A percentile compares a stretch with the other conserved stretches of the same genome.
Conservation (phyloP, 2,329 filamentous ascomycete species). For the Helotiales sp. region DNA sequence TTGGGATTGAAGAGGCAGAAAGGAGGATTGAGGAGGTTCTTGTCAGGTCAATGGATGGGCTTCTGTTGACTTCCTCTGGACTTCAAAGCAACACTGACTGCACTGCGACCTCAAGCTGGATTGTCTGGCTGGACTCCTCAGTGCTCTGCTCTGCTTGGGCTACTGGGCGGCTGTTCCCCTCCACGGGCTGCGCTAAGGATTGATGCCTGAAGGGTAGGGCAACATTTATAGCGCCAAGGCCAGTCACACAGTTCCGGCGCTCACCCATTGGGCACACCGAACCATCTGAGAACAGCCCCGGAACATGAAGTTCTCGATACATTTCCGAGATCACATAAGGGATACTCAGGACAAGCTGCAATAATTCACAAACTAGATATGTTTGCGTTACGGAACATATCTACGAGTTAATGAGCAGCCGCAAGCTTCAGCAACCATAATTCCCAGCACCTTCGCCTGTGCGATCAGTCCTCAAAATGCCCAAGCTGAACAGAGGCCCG, state of each 20-base stretch:
- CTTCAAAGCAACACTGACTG: background rate
- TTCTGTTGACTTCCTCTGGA: background rate
- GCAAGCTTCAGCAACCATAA: background rate
- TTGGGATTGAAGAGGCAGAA: conserved; percentile 1
- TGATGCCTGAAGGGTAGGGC: background rate
- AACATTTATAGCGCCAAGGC: background rate
- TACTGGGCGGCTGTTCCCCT: conserved; percentile 6
- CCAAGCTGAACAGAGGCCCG: conserved; percentile 7
- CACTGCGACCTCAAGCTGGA: background rate
- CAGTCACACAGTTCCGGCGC: background rate
- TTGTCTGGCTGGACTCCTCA: background rate
- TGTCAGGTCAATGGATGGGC: conserved; percentile 23
- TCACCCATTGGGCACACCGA: background rate
- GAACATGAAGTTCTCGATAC: background rate
- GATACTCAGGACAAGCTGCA: background rate
- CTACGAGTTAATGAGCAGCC: too few relatives aligned
- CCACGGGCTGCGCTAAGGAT: background rate
- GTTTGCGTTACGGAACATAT: background rate
- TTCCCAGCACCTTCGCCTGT: background rate
- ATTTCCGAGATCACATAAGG: background rate
- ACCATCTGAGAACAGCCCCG: background rate
- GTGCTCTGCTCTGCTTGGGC: background rate
- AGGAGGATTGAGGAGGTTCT: conserved; percentile 13
- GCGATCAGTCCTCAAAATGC: background rate
- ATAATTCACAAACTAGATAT: background rate